Evolutionary conservation across 208 protist genomes (phyloP).

Genomic region (Leishmania aethiopica): DNA sequence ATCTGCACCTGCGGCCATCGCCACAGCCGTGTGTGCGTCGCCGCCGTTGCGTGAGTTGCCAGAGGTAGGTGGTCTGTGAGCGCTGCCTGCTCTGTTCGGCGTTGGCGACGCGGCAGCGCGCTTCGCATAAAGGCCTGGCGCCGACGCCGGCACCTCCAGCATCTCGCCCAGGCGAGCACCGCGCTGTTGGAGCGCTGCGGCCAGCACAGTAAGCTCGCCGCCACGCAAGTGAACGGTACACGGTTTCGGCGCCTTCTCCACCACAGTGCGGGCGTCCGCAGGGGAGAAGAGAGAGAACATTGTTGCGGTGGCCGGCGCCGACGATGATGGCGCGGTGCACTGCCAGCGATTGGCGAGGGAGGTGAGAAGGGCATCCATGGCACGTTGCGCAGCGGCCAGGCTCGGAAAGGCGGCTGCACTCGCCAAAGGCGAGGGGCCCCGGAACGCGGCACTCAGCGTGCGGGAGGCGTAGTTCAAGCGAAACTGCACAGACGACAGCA

Average conservation of each 20-base stretch:
- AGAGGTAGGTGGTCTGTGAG: background rate
- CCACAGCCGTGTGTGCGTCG: background rate
- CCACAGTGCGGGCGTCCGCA: background rate
- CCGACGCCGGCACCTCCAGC: background rate
- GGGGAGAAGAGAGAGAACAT: background rate
- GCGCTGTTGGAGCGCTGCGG: conserved; percentile 15
- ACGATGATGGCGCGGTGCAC: background rate
- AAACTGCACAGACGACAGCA: background rate
- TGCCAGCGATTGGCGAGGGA: conserved; percentile 7
- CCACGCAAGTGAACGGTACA: conserved; percentile 5
- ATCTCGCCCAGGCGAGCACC: conserved; percentile 8
- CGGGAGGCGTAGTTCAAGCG: background rate
- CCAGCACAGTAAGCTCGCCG: conserved; percentile 18
- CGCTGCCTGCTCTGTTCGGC: background rate
- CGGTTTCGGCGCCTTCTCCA: background rate
- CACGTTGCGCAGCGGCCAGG: background rate
- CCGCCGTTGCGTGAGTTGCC: background rate
- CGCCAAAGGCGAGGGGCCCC: background rate
- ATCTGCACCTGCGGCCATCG: background rate
- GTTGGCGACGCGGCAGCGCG: background rate
- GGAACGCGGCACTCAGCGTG: conserved; percentile 4
- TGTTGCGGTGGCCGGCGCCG: background rate
- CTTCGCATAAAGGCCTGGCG: background rate
- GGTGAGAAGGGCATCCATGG: conserved; percentile 11
- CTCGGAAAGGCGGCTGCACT: background rate